Evolutionary conservation across 768 basidiomycete genomes (phyloP).

Genomic region (Podaxis pistillaris): DNA sequence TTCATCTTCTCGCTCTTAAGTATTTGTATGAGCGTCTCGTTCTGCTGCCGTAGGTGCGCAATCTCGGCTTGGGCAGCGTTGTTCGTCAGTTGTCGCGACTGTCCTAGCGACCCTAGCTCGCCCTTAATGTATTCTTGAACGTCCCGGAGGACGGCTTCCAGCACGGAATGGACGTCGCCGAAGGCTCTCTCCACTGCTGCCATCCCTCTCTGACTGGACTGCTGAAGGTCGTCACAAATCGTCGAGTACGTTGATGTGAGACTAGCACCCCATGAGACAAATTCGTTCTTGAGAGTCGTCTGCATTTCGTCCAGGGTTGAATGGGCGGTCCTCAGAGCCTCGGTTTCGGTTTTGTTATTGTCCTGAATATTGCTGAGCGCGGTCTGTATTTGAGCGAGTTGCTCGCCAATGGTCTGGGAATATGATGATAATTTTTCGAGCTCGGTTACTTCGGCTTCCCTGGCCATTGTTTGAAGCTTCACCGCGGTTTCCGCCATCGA

Average conservation of each 20-base stretch:
- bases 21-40: conserved; percentile 56
- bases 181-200: conserved; percentile 56
- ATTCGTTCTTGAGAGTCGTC: conserved; percentile 49
- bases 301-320: conserved; percentile 44
- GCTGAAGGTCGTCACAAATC: conserved; percentile 46
- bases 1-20: conserved; percentile 66
- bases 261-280: conserved; percentile 52
- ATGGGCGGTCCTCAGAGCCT: conserved; percentile 49
- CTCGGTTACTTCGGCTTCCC: conserved; percentile 30
- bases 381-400: conserved; percentile 53
- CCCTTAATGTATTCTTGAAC: conserved; percentile 53
- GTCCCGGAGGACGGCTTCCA: conserved; percentile 61
- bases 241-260: conserved; percentile 47
- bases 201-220: conserved; percentile 43
- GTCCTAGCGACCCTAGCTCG: conserved; percentile 50
- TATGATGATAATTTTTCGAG: conserved; percentile 54
- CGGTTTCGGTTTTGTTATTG: conserved; percentile 53
- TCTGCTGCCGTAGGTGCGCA: conserved; percentile 65
- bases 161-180: conserved; percentile 51
- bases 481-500: conserved; percentile 50
- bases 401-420: conserved; percentile 54
- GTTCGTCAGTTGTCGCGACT: conserved; percentile 48
- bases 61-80: conserved; percentile 50
- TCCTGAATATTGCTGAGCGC: conserved; percentile 52
- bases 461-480: conserved; percentile 38